Conservation (phyloP, 164 flowering plant species). For the Liquidambar formosana region DNA sequence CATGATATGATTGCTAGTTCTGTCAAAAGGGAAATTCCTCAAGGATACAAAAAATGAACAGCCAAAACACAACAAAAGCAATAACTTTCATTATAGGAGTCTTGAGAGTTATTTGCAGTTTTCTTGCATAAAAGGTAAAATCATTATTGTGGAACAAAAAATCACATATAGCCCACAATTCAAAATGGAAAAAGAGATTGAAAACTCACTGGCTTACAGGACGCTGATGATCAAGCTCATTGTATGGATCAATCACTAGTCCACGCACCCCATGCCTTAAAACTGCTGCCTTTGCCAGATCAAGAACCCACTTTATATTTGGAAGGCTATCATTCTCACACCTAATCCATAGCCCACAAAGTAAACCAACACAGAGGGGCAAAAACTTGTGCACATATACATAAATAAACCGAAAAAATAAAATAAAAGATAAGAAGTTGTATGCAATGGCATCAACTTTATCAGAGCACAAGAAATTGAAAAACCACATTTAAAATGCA, state of each 20-base stretch:
- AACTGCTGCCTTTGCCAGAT: constrained; percentile 88
- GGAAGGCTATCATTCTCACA: constrained; percentile 95
- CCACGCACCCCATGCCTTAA: constrained; percentile 90
- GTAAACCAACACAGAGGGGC: neutral
- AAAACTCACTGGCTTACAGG: constrained; percentile 63
- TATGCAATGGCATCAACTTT: too few species aligned
- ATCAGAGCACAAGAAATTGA: too few species aligned
- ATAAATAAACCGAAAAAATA: too few species aligned
- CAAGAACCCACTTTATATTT: constrained; percentile 85
- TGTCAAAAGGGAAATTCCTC: too few species aligned
- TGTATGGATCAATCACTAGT: constrained; percentile 98
- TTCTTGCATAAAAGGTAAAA: neutral
- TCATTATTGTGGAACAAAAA: neutral
- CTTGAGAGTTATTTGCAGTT: too few species aligned
- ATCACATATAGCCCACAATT: neutral
- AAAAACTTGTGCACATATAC: too few species aligned
- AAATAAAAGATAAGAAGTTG: too few species aligned
- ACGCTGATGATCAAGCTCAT: constrained; percentile 98
- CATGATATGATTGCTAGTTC: too few species aligned
- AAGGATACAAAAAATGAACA: too few species aligned
- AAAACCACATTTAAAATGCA: neutral
- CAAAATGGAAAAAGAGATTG: neutral
- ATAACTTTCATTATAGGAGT: too few species aligned
- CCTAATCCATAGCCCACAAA: constrained; percentile 37
- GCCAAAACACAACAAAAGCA: too few species aligned